Evolutionary conservation across 805 yeast species (phyloP), one percentile per base, ranked within the genome.

Genomic region (Spathaspora gorwiae): DNA sequence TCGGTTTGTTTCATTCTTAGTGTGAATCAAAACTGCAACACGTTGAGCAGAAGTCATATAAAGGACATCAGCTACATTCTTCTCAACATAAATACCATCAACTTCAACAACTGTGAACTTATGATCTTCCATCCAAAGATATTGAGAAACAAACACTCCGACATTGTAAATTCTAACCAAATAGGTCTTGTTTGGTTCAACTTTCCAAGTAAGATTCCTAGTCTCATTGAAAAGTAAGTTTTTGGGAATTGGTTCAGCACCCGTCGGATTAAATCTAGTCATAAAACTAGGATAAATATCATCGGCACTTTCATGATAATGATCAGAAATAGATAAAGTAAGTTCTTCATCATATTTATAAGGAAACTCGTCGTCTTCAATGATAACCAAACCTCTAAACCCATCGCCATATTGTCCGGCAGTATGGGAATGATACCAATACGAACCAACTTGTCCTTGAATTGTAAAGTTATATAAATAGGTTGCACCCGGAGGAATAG

Each of bases 381-480:
- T 83, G 51, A 94, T 76, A 52, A 92, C 78, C 14, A 79, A 70
- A 58, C 84, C 94, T 70, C 90, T 77, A 80, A 86, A 76, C 61
- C 99, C 99, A 61, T 94, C 98, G 65, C 92, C 90, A 58, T 90
- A 90, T 66, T 90, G 95, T 54, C 90, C 90, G 24, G 76, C 66
- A 31, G 90, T 81, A 70, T 92, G 99, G 31, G 98, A 88, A 67
- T 92, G 99, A 75, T 92, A 94, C 99, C 98, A 19, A 19, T 19
- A 19, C 13, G 96, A 78, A 58, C 99, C 99, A 47, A 75, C 80
- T 67, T 92, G 96, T 50, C 78, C 74, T 31, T 36, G 43, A 50
- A 90, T 88, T 19, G 96, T 84, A 67, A 94, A 92, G 73, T 92
- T 89, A 74, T 94, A 92, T 50, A 83, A 65, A 66, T 80, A 73